phyloP scores from a whole-genome alignment of 202 grass and related monocot genomes.

The Setaria italica region DNA sequence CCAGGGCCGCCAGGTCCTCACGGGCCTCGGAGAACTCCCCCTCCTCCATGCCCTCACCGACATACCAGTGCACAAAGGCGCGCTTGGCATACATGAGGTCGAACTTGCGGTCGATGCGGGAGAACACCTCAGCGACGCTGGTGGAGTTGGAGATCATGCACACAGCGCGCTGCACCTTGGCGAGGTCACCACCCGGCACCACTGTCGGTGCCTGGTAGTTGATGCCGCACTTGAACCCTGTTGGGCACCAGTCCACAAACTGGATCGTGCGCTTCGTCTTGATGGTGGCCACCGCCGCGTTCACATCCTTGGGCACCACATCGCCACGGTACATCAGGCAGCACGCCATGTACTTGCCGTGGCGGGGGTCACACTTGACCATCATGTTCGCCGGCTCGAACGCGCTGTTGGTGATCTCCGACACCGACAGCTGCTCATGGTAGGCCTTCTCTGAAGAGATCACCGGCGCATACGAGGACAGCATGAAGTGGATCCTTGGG shows the following conservation, averaged over 20 bases:
- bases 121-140: slow-evolving; percentile 79
- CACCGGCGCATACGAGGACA: slow-evolving; percentile 76
- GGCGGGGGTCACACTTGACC: slow-evolving; percentile 78
- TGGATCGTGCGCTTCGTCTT: slow-evolving; percentile 90
- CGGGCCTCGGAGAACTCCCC: slow-evolving; percentile 80
- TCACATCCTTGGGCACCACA: slow-evolving; percentile 86
- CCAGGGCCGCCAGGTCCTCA: slow-evolving; percentile 63
- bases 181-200: slow-evolving; percentile 73
- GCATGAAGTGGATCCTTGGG: slow-evolving; percentile 86
- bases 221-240: slow-evolving; percentile 86
- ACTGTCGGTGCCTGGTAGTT: slow-evolving; percentile 80
- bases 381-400: slow-evolving; percentile 87
- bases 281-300: slow-evolving; percentile 71
- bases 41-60: slow-evolving; percentile 88
- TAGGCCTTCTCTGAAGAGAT: slow-evolving; percentile 75
- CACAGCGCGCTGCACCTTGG: slow-evolving; percentile 81
- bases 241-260: slow-evolving; percentile 90
- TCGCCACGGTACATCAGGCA: slow-evolving; percentile 89
- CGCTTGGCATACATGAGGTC: slow-evolving; percentile 90
- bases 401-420: slow-evolving; percentile 83
- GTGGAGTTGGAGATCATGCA: slow-evolving; percentile 94
- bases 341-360: slow-evolving; percentile 85
- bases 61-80: slow-evolving; percentile 81
- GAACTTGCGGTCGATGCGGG: slow-evolving; percentile 85
- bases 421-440: slow-evolving; percentile 79